Conservation (phyloP, 2,329 filamentous ascomycete genomes). For the Mycocentrospora acerina region DNA sequence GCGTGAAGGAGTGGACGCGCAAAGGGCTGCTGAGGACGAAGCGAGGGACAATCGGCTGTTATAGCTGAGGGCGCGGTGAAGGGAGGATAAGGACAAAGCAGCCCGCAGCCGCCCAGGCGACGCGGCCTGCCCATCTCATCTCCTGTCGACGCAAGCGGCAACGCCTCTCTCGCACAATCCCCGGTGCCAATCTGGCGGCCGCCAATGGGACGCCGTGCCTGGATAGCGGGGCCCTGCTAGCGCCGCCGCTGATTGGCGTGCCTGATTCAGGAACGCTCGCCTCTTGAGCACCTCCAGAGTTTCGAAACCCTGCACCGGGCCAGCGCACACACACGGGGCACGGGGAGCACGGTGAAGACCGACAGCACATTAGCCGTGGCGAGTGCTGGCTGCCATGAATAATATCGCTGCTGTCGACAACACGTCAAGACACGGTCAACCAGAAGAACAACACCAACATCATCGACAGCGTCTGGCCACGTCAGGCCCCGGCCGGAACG, state of each 20-base stretch:
- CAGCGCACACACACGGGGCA: too few species aligned
- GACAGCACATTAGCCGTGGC: conserved; percentile 4
- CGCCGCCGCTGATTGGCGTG: conserved; percentile 28
- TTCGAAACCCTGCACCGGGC: conserved; percentile 6
- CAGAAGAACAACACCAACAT: too few species aligned
- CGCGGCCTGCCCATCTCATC: conserved; percentile 25
- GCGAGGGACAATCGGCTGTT: conserved; percentile 24
- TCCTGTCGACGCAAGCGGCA: conserved; percentile 12
- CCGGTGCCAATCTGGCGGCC: conserved; percentile 22
- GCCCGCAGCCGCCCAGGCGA: conserved; percentile 26
- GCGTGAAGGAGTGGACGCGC: conserved; percentile 45
- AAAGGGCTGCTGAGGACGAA: conserved; percentile 26
- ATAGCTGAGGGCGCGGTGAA: conserved; percentile 31
- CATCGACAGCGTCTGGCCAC: too few species aligned
- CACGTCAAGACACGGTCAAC: neutral
- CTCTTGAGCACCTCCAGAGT: conserved; percentile 18
- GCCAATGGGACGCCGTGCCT: conserved; percentile 30
- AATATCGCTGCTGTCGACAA: too few species aligned
- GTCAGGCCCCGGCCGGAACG: too few species aligned
- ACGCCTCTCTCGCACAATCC: conserved; percentile 11
- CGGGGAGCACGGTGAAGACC: too few species aligned
- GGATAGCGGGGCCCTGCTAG: conserved; percentile 8
- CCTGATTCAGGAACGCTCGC: conserved; percentile 30
- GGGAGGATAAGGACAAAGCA: conserved; percentile 21
- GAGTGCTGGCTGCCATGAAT: too few species aligned